Evolutionary conservation across 441 rosid species (phyloP).

Genomic region (Kokia cookei): DNA sequence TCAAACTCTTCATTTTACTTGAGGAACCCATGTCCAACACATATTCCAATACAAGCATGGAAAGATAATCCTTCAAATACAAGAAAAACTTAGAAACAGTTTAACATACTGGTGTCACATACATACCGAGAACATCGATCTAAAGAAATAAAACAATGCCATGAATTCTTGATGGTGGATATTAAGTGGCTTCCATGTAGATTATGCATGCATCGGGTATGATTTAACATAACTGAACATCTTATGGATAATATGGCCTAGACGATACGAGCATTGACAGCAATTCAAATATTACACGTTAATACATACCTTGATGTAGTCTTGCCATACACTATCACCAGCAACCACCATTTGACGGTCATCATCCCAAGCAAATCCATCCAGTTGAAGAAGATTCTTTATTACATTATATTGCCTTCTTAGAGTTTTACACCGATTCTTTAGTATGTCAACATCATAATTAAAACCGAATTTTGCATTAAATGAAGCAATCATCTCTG

Average conservation of each 20-base stretch:
- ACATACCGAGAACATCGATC: neutral
- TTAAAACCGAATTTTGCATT: conserved; percentile 60
- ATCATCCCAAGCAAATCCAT: conserved; percentile 38
- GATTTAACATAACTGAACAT: neutral
- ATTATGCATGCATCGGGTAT: neutral
- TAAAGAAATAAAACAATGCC: neutral
- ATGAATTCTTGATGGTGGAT: neutral
- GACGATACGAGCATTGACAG: neutral
- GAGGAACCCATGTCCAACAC: neutral
- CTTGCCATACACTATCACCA: neutral
- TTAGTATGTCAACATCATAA: conserved; percentile 63
- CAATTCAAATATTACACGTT: neutral
- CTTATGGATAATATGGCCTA: neutral
- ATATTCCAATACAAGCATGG: no score
- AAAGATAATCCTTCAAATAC: no score
- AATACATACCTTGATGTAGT: neutral
- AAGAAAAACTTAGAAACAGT: no score
- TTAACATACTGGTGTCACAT: neutral
- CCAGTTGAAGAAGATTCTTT: conserved; percentile 55
- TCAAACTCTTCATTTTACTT: no score
- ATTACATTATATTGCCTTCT: conserved; percentile 58
- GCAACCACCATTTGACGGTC: neutral
- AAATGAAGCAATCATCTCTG: conserved; percentile 59
- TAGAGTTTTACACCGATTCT: conserved; percentile 77
- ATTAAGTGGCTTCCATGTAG: neutral